A percentile compares a stretch with the other conserved stretches of the same genome.
These are phyloP conservation scores for Neofusicoccum umdonicola DNA, from an alignment of 2,329 filamentous ascomycete genomes.

Conservation along the genomic window DNA sequence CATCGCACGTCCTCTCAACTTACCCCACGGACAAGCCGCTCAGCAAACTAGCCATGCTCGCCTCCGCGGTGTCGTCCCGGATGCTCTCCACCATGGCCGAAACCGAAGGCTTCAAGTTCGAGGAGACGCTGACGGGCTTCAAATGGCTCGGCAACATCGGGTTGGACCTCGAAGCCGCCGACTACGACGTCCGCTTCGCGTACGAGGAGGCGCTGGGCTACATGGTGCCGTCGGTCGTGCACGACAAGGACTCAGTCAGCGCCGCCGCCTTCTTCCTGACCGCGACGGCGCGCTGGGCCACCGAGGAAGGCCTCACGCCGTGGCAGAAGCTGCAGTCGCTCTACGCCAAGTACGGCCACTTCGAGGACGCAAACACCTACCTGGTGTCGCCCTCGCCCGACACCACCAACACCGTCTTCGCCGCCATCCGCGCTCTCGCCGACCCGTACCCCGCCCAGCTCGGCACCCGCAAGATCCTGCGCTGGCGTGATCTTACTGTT, in stretches of 20 bases:
- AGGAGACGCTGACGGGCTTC: slow-evolving; percentile 64
- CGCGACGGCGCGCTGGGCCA: slow-evolving; percentile 52
- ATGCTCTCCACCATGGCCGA: slow-evolving; percentile 60
- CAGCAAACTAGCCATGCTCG: slow-evolving; percentile 54
- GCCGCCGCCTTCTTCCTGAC: slow-evolving; percentile 60
- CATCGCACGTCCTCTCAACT: slow-evolving; percentile 55
- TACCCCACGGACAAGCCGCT: slow-evolving; percentile 35
- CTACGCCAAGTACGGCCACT: slow-evolving; percentile 58
- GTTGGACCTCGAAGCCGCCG: slow-evolving; percentile 47
- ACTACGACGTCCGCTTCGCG: slow-evolving; percentile 55
- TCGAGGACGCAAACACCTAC: slow-evolving; percentile 64
- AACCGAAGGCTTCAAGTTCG: slow-evolving; percentile 55
- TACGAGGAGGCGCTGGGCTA: slow-evolving; percentile 67
- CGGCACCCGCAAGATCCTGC: slow-evolving; percentile 51
- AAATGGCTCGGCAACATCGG: slow-evolving; percentile 66
- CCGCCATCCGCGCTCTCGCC: slow-evolving; percentile 48
- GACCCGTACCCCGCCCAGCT: slow-evolving; percentile 44
- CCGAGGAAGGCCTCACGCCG: slow-evolving; percentile 53
- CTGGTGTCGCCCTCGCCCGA: slow-evolving; percentile 57
- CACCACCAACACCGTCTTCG: slow-evolving; percentile 55
- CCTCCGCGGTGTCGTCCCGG: slow-evolving; percentile 63
- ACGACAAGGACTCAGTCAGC: slow-evolving; percentile 64
- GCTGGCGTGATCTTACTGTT: slow-evolving; percentile 62
- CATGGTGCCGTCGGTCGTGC: slow-evolving; percentile 62
- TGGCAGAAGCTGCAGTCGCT: slow-evolving; percentile 57